Conservation (phyloP, 805 yeast species). For the Metschnikowia gelsemii region DNA sequence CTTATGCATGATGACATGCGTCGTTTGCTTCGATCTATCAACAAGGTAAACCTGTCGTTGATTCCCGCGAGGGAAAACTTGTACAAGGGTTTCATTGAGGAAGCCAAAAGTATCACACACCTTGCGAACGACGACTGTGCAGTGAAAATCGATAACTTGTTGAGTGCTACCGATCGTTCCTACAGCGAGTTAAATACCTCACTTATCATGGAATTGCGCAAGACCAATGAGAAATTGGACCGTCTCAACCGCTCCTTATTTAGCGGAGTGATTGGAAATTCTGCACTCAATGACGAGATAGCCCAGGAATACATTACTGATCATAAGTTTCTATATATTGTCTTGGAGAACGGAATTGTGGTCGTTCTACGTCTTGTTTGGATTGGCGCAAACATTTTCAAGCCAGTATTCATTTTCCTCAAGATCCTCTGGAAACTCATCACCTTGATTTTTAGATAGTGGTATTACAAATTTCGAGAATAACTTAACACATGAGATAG, state of each 20-base stretch:
- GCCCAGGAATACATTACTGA: constrained; percentile 29
- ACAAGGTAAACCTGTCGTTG: constrained; percentile 32
- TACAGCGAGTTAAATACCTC: constrained; percentile 75
- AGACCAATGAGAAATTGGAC: constrained; percentile 49
- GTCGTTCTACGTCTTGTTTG: constrained; percentile 52
- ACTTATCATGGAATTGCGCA: constrained; percentile 58
- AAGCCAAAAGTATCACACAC: constrained; percentile 35
- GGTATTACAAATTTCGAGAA: neutral
- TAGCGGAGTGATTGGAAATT: constrained; percentile 22
- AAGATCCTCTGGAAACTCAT: constrained; percentile 16
- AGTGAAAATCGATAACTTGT: constrained; percentile 55
- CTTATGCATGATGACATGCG: constrained; percentile 9
- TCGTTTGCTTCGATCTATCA: constrained; percentile 14
- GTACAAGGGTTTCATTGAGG: constrained; percentile 34
- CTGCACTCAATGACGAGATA: constrained; percentile 18
- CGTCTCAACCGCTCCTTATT: constrained; percentile 38
- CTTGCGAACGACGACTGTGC: constrained; percentile 46
- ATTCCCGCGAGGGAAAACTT: constrained; percentile 36
- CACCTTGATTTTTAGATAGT: constrained; percentile 1
- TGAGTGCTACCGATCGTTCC: constrained; percentile 64
- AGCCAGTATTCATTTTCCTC: constrained; percentile 29
- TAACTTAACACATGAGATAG: neutral
- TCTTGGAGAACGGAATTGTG: constrained; percentile 54
- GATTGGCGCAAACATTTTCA: constrained; percentile 52
- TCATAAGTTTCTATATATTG: constrained; percentile 40